Conservation (phyloP, 2,329 filamentous ascomycete species). For the Trichoderma cornu-damae region DNA sequence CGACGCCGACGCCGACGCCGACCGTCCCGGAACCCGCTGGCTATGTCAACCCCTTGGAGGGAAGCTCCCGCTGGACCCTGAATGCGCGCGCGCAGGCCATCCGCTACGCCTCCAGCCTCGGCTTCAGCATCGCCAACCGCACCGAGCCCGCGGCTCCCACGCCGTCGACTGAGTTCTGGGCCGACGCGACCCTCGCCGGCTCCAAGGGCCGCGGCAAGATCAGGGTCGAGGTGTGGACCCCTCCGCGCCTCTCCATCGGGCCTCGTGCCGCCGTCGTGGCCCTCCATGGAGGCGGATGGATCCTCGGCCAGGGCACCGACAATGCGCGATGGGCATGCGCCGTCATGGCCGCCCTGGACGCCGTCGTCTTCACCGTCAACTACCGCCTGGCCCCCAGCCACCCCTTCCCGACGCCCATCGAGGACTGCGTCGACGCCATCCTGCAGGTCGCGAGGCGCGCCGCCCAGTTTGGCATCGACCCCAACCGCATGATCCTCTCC, state of each 20-base stretch:
- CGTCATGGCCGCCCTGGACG: slow-evolving; percentile 48
- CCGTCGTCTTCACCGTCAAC: slow-evolving; percentile 59
- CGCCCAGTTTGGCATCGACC: slow-evolving; percentile 53
- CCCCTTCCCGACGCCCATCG: slow-evolving; percentile 59
- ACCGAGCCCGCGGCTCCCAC: slow-evolving; percentile 37
- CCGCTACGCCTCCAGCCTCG: slow-evolving; percentile 41
- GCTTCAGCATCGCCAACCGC: slow-evolving; percentile 41
- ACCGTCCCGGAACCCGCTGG: slow-evolving; percentile 33
- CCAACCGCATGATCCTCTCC: slow-evolving; percentile 50
- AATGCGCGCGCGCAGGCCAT: slow-evolving; percentile 40
- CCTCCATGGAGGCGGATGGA: slow-evolving; percentile 64
- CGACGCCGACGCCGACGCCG: slow-evolving; percentile 27
- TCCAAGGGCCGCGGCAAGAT: slow-evolving; percentile 37
- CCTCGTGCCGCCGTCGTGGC: slow-evolving; percentile 55
- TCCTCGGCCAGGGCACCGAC: slow-evolving; percentile 57
- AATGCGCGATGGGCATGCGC: slow-evolving; percentile 57
- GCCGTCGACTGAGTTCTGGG: slow-evolving; percentile 37
- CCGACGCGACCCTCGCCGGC: slow-evolving; percentile 40
- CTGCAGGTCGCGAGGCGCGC: slow-evolving; percentile 56
- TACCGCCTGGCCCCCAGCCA: slow-evolving; percentile 63
- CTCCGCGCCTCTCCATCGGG: slow-evolving; percentile 32
- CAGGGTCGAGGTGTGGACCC: slow-evolving; percentile 45
- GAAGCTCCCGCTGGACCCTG: slow-evolving; percentile 41
- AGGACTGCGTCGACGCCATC: slow-evolving; percentile 61
- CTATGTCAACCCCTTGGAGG: slow-evolving; percentile 43